Base-by-base conservation (phyloP, 2,329 filamentous ascomycete species). In the Gaeumannomyces tritici region DNA sequence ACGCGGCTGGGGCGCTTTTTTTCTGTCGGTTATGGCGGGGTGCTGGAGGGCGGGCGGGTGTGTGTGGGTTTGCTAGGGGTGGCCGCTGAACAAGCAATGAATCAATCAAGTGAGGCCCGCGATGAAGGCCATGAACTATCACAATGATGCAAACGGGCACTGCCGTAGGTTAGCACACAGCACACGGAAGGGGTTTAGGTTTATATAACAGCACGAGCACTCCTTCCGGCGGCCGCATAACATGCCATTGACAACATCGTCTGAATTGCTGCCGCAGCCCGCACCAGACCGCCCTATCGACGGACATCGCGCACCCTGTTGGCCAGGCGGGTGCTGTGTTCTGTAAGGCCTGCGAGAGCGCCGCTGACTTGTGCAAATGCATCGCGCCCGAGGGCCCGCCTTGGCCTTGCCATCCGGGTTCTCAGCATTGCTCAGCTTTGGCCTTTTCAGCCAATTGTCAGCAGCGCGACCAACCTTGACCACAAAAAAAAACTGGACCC, bases 331-430 rank as follows among this genome's bases (percentile, higher is more conserved):
- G 21, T 51, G 42, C 21, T 18, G 18, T 13, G 42, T n/a, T 21
- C 42, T 51, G 21, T n/a, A n/a, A n/a, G n/a, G 42, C 42, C 42
- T n/a, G 35, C 35, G 35, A 13, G 13, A 3, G 35, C 35, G 35
- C 35, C 42, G 21, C 9, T 51, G 42, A 51, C 42, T 21, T 51
- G 35, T 42, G 35, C 15, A 42, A 42, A 6, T 6, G 35, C 35
- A 18, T 51, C 9, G 42, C 42, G 42, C 42, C 7, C 6, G 42
- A n/a, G 42, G 21, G 21, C 4, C 42, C n/a, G 42, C 7, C 42
- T 51, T 21, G 42, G 28, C 26, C 42, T 51, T 55, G 29, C 61
- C 61, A 62, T 42, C 57, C 21, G 54, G 61, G 61, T 62, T 60
- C 61, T 59, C 61, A 60, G 54, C 51, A 55, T 31, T 15, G 29